These are phyloP conservation scores for Macrotyloma uniflorum DNA, from an alignment of 306 rosid species.

Conservation along the genomic window DNA sequence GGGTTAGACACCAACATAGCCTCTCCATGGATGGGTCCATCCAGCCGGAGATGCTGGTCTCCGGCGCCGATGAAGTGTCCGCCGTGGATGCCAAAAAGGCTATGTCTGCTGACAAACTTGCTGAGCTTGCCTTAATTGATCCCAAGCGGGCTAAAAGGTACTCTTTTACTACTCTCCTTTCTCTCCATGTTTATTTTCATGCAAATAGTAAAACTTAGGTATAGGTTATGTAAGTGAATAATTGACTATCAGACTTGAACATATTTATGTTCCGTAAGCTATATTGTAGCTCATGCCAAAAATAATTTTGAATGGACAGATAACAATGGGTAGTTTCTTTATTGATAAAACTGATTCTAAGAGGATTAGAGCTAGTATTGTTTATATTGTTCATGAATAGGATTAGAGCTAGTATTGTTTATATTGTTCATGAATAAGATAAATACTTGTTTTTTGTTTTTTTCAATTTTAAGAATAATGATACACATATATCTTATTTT, in stretches of 20 bases:
- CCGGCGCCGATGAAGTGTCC: constrained; percentile 51
- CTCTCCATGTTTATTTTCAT: neutral
- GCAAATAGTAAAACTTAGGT: neutral
- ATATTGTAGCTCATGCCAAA: neutral
- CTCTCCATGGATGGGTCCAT: constrained; percentile 86
- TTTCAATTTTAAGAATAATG: too few relatives aligned
- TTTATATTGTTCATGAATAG: too few relatives aligned
- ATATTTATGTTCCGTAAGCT: neutral
- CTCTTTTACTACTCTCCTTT: neutral
- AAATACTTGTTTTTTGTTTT: too few relatives aligned
- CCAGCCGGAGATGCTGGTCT: constrained; percentile 64
- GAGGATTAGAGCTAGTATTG: too few relatives aligned
- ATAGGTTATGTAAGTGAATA: neutral
- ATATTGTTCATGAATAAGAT: too few relatives aligned
- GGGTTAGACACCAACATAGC: constrained; percentile 83
- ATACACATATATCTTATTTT: too few relatives aligned
- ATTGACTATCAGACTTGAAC: neutral
- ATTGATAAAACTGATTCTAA: neutral
- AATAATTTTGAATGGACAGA: neutral
- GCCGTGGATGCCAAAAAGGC: neutral
- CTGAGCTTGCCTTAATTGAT: constrained; percentile 78
- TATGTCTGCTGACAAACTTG: constrained; percentile 75
- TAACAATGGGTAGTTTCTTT: neutral
- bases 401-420: too few relatives aligned
- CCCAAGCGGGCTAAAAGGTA: constrained; percentile 96